phyloP scores from a whole-genome alignment of 192 early-diverging fungal genomes.

The Backusella tarrabulga region DNA sequence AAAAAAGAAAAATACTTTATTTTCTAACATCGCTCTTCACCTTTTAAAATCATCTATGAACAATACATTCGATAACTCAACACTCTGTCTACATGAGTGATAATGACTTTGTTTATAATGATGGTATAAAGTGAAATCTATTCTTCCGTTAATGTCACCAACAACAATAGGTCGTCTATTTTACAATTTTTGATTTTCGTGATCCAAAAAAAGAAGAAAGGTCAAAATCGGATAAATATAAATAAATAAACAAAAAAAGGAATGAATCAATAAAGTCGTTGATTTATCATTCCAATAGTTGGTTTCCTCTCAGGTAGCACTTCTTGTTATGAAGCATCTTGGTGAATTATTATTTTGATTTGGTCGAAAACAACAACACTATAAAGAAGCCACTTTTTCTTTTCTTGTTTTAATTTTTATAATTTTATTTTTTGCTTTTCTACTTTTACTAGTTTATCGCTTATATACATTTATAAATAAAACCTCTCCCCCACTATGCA shows the following conservation, averaged over 20 bases:
- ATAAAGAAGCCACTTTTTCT: background rate
- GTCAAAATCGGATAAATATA: background rate
- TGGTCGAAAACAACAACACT: background rate
- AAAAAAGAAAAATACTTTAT: no score
- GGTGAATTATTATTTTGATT: background rate
- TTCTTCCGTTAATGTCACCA: no score
- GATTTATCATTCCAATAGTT: background rate
- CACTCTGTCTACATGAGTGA: no score
- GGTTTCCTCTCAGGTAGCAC: background rate
- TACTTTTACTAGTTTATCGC: no score
- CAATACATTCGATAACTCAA: no score
- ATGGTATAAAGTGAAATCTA: no score
- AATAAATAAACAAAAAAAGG: background rate
- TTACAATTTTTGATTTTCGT: background rate
- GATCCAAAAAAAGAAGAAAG: background rate
- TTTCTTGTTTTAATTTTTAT: background rate
- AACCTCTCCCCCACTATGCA: background rate
- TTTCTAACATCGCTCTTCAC: no score
- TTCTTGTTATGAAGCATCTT: background rate
- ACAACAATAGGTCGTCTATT: background rate
- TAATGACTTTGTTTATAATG: no score
- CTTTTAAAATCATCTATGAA: no score
- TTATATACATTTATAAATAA: background rate
- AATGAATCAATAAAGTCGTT: background rate
- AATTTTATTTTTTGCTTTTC: background rate